Conservation (phyloP, 768 basidiomycete species). For the Mycena floridula region DNA sequence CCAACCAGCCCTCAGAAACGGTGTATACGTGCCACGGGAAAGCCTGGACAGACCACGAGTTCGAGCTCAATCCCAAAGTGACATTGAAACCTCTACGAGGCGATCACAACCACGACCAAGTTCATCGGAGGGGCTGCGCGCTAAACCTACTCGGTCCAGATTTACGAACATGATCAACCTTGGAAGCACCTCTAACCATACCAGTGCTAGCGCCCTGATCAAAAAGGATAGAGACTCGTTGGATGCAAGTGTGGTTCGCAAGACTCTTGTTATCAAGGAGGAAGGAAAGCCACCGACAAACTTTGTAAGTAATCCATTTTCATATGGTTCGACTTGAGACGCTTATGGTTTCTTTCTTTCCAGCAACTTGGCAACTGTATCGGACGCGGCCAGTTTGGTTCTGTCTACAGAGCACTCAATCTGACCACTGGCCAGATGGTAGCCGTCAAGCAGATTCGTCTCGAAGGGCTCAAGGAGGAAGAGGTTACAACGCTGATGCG, state of each 20-base stretch:
- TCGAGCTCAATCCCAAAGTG: constrained; percentile 70
- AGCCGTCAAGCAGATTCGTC: not conserved
- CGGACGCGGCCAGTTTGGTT: not conserved
- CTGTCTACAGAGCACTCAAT: not conserved
- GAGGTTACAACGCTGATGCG: not conserved
- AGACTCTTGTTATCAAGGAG: constrained; percentile 72
- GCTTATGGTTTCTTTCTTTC: no score
- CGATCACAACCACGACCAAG: constrained; percentile 51
- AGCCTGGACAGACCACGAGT: constrained; percentile 32
- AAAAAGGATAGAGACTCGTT: constrained; percentile 53
- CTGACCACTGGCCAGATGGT: not conserved
- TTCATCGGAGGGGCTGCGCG: constrained; percentile 64
- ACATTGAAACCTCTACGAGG: constrained; percentile 55
- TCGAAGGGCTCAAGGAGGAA: not conserved
- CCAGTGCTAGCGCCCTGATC: constrained; percentile 62
- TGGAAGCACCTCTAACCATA: constrained; percentile 42
- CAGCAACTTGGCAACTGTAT: not conserved
- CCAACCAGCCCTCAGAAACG: constrained; percentile 43
- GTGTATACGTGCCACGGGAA: constrained; percentile 37
- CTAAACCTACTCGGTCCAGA: constrained; percentile 48
- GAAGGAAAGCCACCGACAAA: constrained; percentile 74
- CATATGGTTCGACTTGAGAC: constrained; percentile 7
- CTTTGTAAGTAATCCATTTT: constrained; percentile 54
- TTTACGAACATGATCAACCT: constrained; percentile 72
- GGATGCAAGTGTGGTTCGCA: constrained; percentile 59